These are phyloP conservation scores for Euptelea pleiosperma DNA, from an alignment of 164 flowering plant species.

Conservation along the genomic window DNA sequence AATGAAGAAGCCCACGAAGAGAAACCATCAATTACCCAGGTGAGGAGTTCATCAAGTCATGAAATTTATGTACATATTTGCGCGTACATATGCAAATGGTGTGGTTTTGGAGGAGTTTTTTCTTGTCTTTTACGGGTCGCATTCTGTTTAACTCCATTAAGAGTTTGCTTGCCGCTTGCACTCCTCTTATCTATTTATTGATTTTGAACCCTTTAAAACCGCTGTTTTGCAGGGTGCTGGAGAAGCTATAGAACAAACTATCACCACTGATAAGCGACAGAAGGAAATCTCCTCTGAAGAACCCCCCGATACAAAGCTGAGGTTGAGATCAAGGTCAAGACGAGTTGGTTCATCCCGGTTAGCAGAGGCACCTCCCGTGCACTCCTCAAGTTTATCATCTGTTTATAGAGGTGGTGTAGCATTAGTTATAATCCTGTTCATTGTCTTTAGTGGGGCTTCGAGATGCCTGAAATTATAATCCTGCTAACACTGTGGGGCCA, in stretches of 20 bases:
- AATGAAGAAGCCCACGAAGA: constrained; percentile 6
- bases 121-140: too few species aligned
- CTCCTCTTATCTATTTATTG: background rate
- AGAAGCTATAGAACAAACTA: constrained; percentile 5
- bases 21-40: constrained; percentile 25
- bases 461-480: constrained; percentile 15
- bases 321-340: constrained; percentile 4
- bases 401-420: constrained; percentile 15
- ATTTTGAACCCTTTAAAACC: background rate
- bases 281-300: constrained; percentile 3
- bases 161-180: too few species aligned
- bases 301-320: background rate
- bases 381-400: constrained; percentile 4
- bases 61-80: background rate
- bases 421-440: constrained; percentile 20
- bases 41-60: constrained; percentile 20
- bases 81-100: too few species aligned
- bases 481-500: too few species aligned
- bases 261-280: constrained; percentile 11
- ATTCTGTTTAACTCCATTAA: too few species aligned
- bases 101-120: too few species aligned
- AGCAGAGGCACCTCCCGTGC: background rate
- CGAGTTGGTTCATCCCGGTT: background rate
- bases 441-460: constrained; percentile 25
- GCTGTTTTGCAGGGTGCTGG: constrained; percentile 28